Base-by-base conservation (phyloP, 331 rosid genomes). In the Arachis monticola region DNA sequence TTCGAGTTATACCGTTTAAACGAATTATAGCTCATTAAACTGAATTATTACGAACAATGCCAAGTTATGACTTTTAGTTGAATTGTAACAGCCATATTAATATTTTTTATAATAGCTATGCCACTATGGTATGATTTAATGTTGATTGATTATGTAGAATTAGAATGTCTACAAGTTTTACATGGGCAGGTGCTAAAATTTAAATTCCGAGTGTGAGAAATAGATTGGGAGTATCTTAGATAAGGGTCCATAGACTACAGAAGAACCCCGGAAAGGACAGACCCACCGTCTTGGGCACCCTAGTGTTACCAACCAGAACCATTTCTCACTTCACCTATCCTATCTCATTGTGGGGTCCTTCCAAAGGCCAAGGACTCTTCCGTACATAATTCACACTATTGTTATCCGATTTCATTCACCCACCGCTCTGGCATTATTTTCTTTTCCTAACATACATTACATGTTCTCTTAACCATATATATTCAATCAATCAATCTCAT, bases 271-370 rank as follows among this genome's bases (percentile, higher is more conserved):
- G 35, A 46, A 79, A 76, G 48, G 50, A 67, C 60, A 30, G 1
- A 52, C 30, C 82, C 88, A 86, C 83, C 77, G 83, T 73, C 81
- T 82, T 52, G 27, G 58, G 83, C 81, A 31, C 75, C 56, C 60
- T 77, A 83, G 71, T 85, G 79, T 71, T 32, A 67, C 78, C 80
- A 81, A 79, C 60, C 75, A 72, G 87, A 35, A 35, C 40, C 40
- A 35, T 4, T 35, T 35, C 40, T 35, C 40, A 35, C 40, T 35
- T 35, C 40, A 35, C 4, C 4, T 35, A 35, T 17, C 22, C 22
- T 35, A 35, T 35, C 44, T 22, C 80, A 17, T 11, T 32, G 67
- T 60, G 85, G 88, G 84, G 75, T 27, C 87, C 79, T 8, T 64
- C 58, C 14, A 3, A 57, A 77, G 60, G 66, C 53, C 77, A 47